Base-by-base conservation (phyloP, 768 basidiomycete species). In the Hortiboletus flavorubellus region DNA sequence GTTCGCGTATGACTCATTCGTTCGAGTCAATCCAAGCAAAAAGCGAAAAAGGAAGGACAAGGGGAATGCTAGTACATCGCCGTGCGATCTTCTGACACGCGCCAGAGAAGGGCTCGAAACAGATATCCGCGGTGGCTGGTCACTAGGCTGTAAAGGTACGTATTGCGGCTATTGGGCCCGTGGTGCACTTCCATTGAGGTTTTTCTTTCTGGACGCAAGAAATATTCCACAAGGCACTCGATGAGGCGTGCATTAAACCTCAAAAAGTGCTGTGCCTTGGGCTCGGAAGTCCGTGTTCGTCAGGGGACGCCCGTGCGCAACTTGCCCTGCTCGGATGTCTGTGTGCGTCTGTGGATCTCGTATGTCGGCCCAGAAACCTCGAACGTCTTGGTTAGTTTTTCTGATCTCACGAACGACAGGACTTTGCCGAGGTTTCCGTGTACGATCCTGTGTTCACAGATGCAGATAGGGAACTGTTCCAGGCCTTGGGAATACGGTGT, bases 371-470 rank as follows among this genome's bases (percentile, higher is more conserved):
- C 33, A 31, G 50, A 37, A 14, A 39, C 48, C 49, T 62, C 38
- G 59, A 59, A 46, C 49, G 47, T 59, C 47, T 61, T 53, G 53
- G 52, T 58, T 23, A n/a, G 16, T 31, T 45, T n/a, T 14, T 12
- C 42, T 59, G 34, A 66, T 26, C 26, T 26, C 26, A 26, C 26
- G 26, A 4, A 26, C 26, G 26, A 30, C 63, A 89, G 87, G 77
- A 74, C 60, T 73, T 66, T 61, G 66, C 67, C 40, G 68, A 71
- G 16, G 76, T 88, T 48, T 78, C 76, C 59, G 56, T 84, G 38
- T 89, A 82, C 70, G 89, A 91, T 75, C 89, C 89, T 56, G 80
- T 85, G n/a, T 88, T 90, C 70, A 78, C 85, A 64, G 76, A 75
- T 18, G 78, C 81, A 62, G 89, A 91, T 63, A 55, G 59, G 39